A percentile compares a stretch with the other conserved stretches of the same genome.
These are phyloP conservation scores for Trametes cingulata DNA, from an alignment of 768 basidiomycete genomes.

Conservation along the genomic window DNA sequence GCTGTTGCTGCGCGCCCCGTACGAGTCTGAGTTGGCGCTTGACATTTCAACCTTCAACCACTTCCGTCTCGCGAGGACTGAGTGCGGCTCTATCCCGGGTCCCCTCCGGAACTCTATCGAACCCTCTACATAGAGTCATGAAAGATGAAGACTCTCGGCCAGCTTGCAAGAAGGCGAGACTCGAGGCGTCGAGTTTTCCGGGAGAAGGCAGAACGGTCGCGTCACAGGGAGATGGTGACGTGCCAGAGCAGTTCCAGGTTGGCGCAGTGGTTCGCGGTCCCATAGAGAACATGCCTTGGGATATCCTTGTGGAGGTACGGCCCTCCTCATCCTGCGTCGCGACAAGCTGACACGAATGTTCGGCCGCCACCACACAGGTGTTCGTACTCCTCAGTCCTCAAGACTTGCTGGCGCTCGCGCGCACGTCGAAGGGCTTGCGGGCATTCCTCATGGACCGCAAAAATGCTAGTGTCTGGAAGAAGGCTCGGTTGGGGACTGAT, in stretches of 20 bases:
- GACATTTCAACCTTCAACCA: no score
- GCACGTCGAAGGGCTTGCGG: constrained; percentile 10
- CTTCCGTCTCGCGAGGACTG: no score
- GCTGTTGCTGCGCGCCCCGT: no score
- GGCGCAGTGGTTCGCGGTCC: background rate
- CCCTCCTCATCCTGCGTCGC: background rate
- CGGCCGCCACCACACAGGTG: background rate
- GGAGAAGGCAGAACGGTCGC: no score
- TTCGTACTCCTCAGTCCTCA: constrained; percentile 1
- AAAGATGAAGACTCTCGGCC: no score
- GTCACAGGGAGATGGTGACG: no score
- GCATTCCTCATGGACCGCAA: constrained; percentile 9
- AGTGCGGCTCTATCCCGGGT: no score
- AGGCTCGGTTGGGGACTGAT: background rate
- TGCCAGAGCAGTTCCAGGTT: background rate
- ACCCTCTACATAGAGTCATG: no score
- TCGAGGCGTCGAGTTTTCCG: no score
- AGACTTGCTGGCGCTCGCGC: constrained; percentile 13
- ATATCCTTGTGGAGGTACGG: constrained; percentile 13
- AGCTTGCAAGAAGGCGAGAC: no score
- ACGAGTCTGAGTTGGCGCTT: no score
- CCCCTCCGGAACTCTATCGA: no score
- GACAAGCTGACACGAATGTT: background rate
- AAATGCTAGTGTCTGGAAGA: constrained; percentile 6
- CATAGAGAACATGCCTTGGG: constrained; percentile 10